Percentiles rank a stretch among this genome's conserved stretches.
Evolutionary conservation across 2,329 filamentous ascomycete species (phyloP).

Genomic region (Exophiala viscosa): DNA sequence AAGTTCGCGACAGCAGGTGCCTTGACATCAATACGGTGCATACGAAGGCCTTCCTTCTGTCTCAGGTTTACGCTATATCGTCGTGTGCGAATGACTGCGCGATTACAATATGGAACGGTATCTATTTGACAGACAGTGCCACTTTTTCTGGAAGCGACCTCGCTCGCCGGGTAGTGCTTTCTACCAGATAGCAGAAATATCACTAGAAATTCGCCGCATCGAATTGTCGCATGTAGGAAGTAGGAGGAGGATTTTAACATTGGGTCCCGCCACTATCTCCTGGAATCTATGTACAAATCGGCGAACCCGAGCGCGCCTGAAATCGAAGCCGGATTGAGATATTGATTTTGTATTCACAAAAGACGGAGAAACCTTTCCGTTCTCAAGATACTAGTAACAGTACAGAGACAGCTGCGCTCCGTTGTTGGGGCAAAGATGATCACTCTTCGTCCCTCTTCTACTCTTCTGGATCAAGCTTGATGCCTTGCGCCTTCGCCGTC

Average conservation of each 20-base stretch:
- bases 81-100: no score
- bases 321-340: constrained; percentile 12
- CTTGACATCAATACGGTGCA: no score
- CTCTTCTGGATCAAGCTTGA: constrained; percentile 25
- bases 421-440: background rate
- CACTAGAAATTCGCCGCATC: no score
- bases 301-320: constrained; percentile 4
- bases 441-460: constrained; percentile 10
- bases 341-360: constrained; percentile 22
- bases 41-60: no score
- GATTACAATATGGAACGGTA: no score
- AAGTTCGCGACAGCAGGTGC: no score
- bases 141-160: no score
- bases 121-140: no score
- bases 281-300: constrained; percentile 20
- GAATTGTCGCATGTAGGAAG: no score
- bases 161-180: no score
- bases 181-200: no score
- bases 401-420: constrained; percentile 8
- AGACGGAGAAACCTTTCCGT: constrained; percentile 13
- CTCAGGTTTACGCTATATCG: no score
- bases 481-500: constrained; percentile 35
- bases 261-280: constrained; percentile 12
- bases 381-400: constrained; percentile 20
- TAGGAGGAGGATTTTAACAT: background rate